Base-by-base conservation (phyloP, 1,284 basidiomycete genomes). In the Hortiboletus rubellus region DNA sequence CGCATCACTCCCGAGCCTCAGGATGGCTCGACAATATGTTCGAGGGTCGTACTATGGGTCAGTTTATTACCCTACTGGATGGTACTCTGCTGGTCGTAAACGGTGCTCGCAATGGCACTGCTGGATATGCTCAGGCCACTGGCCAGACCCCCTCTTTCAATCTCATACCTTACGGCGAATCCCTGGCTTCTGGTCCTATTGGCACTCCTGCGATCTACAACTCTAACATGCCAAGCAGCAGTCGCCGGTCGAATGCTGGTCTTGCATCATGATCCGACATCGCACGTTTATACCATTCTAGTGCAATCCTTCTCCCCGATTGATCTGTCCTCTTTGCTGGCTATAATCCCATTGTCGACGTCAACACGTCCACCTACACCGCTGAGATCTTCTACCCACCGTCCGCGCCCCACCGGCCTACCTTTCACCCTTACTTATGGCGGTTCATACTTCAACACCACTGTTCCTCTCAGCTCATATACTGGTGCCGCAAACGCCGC, bases 261-360 rank as follows among this genome's bases (percentile, higher is more conserved):
- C 72, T 91, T n/a, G 66, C 66, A 2, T 76, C 81, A 0, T 85
- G n/a, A n/a, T n/a, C 88, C 6, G 79, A 72, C 18, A 87, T 92
- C 50, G 74, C 91, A 55, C 85, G 94, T 62, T 78, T 96, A 65
- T 96, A 96, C 76, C 94, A 96, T 74, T 94, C 92, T 4, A 86
- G 86, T 9, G 93, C 92, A n/a, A 79, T 96, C 18, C 83, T 98
- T 38, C 85, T 98, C 37, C 87, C 94, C 17, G 94, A 97, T 66
- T 91, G 82, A 0, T 91, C 91, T 3, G 87, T 98, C 47, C 75
- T 97, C 58, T 82, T 97, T 58, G 93, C 92, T 52, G 95, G 96
- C 14, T 94, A 92, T 27, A 98, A 97, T 76, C 95, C 95, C 41
- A 96, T 97, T 72, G 81, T 92, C 55, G 94, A 97, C 65, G 92